Base-by-base conservation (phyloP, 352 stramenopile genomes). In the Phytophthora pistaciae region DNA sequence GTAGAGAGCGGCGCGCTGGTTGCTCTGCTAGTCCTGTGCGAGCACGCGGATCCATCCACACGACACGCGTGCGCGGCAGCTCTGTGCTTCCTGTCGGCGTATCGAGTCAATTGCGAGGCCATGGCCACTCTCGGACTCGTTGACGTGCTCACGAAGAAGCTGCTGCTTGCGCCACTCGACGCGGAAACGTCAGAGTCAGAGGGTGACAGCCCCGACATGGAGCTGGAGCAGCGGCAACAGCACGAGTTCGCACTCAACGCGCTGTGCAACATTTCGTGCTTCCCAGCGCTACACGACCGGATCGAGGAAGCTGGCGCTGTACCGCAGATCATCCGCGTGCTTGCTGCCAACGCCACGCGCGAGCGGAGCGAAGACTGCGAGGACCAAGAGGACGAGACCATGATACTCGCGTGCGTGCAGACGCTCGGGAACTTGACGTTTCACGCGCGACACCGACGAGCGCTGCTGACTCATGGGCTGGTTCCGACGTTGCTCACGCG, bases 241-340 rank as follows among this genome's bases (percentile, higher is more conserved):
- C 86, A 91, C 68, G 71, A 88, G 21, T 93, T 91, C 59, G 84
- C 77, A 10, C 75, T 94, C 42, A 92, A 93, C 40, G 83, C 87
- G 31, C 79, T 95, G 4, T 93, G 88, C 74, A 95, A 95, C 46
- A 88, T 94, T 56, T 91, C 88, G 29, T 84, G 76, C 20, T 76
- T 82, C 3, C 73, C 78, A 48, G 74, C 69, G 21, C 77, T 95
- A 7, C 88, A 95, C 68, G 85, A 94, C 29, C 87, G 87, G 5
- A 81, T 94, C 9, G 83, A 91, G 25, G 87, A 95, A 53, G 79
- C 83, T 7, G 75, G 77, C 0, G 72, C 79, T 13, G 76, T 91
- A 3, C 20, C 75, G 13, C 83, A 87, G 27, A 82, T 90, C 56
- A 60, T 94, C 18, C 81, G 77, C 0, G 58, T 95, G 20, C 68